Base-by-base conservation (phyloP, 371 early-diverging fungal genomes). In the Homolaphlyctis polyrhiza region DNA sequence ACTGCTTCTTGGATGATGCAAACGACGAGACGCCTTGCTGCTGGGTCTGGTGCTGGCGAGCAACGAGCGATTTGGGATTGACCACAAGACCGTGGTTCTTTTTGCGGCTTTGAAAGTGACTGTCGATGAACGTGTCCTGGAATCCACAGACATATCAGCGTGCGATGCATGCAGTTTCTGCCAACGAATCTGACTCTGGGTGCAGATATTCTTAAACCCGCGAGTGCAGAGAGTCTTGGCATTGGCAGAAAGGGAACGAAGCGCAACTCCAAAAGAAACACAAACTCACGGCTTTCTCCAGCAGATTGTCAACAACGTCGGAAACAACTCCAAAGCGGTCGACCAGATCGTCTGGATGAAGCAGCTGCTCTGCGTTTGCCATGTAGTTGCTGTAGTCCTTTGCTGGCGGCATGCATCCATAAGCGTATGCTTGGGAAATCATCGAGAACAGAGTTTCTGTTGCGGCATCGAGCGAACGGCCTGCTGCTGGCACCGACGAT, bases 241-340 rank as follows among this genome's bases (percentile, higher is more conserved):
- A n/a, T n/a, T n/a, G n/a, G n/a, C n/a, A n/a, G n/a, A n/a, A n/a
- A n/a, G n/a, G n/a, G n/a, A n/a, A n/a, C 18, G 39, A 18, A 39
- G 39, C 39, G 39, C 39, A 39, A 39, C 52, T 6, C 32, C 11
- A 51, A 6, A 51, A 51, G 32, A 14, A 11, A 6, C 11, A 51
- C 11, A 51, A 21, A 72, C 83, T 63, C 72, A 87, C 95, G 35
- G 92, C 89, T 65, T 84, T 84, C 71, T 96, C 95, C 18, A 93
- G 74, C 67, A 94, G 72, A 61, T 81, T 78, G 67, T 94, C 96
- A 2, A 91, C 80, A n/a, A 86, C 83, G 57, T 94, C 94, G 18
- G 86, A 81, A 1, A 87, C 87, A 8, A 71, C 62, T 45, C 78
- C 76, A 65, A 84, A 95, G 23, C 82, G 70, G 34, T 90, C 87